These are phyloP conservation scores for Diaporthe humulicola DNA, from an alignment of 2,329 filamentous ascomycete species.

Conservation along the genomic window DNA sequence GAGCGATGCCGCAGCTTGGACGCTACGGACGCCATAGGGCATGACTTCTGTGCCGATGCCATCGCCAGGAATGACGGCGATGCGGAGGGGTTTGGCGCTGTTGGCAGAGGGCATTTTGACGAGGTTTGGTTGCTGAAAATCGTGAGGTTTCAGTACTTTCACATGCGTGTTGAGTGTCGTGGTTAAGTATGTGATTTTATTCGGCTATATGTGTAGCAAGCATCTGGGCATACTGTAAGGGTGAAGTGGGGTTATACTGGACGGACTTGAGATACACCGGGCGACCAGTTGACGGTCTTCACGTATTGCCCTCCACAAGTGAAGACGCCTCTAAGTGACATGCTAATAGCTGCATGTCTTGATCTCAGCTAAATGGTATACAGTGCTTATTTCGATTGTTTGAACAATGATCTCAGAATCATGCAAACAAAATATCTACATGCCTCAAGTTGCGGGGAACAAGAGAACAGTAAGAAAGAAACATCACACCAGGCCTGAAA, in stretches of 20 bases:
- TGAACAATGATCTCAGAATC: background rate
- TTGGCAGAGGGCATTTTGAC: constrained; percentile 20
- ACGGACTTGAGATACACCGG: constrained; percentile 18
- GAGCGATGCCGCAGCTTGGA: constrained; percentile 63
- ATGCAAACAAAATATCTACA: background rate
- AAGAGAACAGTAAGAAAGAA: no score
- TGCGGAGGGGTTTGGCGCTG: constrained; percentile 44
- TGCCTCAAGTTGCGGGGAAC: background rate
- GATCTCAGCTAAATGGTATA: background rate
- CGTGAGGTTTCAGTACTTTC: background rate
- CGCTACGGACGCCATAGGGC: constrained; percentile 70
- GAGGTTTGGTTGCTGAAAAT: background rate
- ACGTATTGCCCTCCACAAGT: background rate
- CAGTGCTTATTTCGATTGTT: background rate
- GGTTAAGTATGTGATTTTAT: background rate
- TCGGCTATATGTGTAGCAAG: background rate
- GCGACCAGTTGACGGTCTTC: background rate
- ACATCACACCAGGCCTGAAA: no score
- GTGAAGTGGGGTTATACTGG: background rate
- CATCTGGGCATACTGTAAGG: background rate
- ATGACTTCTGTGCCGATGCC: constrained; percentile 79
- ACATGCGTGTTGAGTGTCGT: background rate
- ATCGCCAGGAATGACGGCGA: constrained; percentile 77
- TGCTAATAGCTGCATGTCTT: background rate
- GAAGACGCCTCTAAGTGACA: background rate